Base-by-base conservation (phyloP, 2,329 filamentous ascomycete species). In the Penicillium glabrum region DNA sequence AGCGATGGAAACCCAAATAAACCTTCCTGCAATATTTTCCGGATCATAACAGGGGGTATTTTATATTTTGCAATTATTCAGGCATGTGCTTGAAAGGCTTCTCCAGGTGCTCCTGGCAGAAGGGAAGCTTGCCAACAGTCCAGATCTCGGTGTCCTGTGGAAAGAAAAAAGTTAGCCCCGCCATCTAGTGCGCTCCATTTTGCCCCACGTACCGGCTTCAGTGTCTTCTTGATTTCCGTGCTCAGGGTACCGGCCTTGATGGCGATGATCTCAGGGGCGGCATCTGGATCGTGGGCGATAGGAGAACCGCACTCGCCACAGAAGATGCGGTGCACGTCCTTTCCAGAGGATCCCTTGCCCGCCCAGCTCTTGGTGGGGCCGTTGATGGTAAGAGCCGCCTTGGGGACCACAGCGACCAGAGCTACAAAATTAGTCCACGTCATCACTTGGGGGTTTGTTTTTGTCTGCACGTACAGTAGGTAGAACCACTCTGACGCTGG, bases 211-310 rank as follows among this genome's bases (percentile, higher is more conserved):
- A 72, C 70, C 54, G 86, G 86, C 81, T 89, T 87, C 63, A 89
- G 77, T 37, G 72, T 82, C 82, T 87, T 85, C 84, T 88, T 88
- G 67, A 87, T 81, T 71, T 87, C 85, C 1, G 74, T 74, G 65
- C 84, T 83, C 51, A 89, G 78, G 23, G 85, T 86, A 57, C 86
- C 86, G 33, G 80, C 86, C 83, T 89, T 89, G 69, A 89, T 74
- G 59, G 86, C 86, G 65, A 89, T 88, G 75, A 89, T 88, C 61
- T 83, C 80, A 35, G 86, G 86, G n/a, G 86, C 85, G n/a, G 83
- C 83, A 57, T 89, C 86, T 26, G 86, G 86, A 74, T 89, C 86
- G 73, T 89, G 86, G 58, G 86, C 86, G 66, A 89, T 87, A 59
- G 86, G 86, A 16, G 84, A 87, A 61, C 86, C 86, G 74, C 86